These are phyloP conservation scores for Hordeum marinum DNA, from an alignment of 176 grass and related monocot genomes.

Conservation along the genomic window DNA sequence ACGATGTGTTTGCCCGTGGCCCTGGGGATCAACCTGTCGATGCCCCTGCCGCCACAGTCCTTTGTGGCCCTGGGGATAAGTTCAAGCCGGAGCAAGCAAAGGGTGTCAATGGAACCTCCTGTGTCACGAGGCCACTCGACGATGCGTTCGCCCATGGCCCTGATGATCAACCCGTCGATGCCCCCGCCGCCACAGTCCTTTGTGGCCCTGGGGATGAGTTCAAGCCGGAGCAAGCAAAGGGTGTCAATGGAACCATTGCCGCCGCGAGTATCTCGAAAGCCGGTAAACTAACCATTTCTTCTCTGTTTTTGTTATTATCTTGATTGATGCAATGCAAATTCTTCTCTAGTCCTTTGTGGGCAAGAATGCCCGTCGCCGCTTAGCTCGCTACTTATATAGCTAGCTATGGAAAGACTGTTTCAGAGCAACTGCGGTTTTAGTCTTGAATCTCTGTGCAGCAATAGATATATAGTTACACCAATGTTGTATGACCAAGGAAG, in stretches of 20 bases:
- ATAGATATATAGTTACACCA: not conserved
- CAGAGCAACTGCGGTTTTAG: not conserved
- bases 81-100: not conserved
- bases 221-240: not conserved
- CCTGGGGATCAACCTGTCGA: conserved; percentile 21
- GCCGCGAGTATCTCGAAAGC: conserved; percentile 30
- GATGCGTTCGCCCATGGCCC: conserved; percentile 24
- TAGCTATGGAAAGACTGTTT: not conserved
- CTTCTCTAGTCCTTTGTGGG: not conserved
- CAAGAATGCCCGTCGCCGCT: not conserved
- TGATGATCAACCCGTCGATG: conserved; percentile 20
- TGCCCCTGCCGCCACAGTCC: conserved; percentile 37
- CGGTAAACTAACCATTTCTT: conserved; percentile 33
- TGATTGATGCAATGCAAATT: not conserved
- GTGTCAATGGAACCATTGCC: not conserved
- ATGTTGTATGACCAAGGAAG: not conserved
- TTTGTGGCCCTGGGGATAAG: too few relatives aligned
- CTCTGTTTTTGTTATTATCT: not conserved
- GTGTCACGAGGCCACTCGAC: conserved; percentile 17
- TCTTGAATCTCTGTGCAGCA: not conserved
- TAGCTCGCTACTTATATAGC: not conserved
- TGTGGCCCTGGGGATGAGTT: too few relatives aligned
- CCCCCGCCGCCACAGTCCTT: conserved; percentile 18
- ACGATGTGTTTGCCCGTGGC: conserved; percentile 26
- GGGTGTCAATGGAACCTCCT: conserved; percentile 5